Percentiles rank a stretch among this genome's conserved stretches.
phyloP scores from a whole-genome alignment of 345 rosid species.

The Salix suchowensis region DNA sequence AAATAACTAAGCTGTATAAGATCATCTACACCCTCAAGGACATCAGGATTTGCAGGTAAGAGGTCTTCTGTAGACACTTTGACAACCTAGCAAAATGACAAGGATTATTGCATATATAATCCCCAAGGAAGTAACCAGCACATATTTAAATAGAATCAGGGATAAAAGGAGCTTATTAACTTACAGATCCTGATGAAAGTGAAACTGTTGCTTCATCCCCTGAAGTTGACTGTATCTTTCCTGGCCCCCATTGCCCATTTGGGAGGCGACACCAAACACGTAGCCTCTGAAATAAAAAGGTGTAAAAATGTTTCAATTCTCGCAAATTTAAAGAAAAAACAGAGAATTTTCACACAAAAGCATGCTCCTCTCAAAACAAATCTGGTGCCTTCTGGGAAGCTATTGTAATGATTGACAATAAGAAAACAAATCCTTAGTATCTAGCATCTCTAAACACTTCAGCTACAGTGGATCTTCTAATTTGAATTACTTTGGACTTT shows the following conservation, averaged over 20 bases:
- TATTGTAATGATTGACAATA: not conserved
- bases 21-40: constrained; percentile 80
- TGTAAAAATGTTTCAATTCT: not conserved
- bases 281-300: constrained; percentile 53
- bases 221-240: constrained; percentile 65
- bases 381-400: not conserved
- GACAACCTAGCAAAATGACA: constrained; percentile 48
- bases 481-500: not conserved
- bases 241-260: constrained; percentile 67
- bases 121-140: constrained; percentile 14
- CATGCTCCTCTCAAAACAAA: not conserved
- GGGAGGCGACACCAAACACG: constrained; percentile 70
- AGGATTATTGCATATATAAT: constrained; percentile 24
- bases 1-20: constrained; percentile 89
- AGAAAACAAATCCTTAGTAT: not conserved
- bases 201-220: constrained; percentile 62
- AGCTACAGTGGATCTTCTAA: not conserved
- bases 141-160: constrained; percentile 3
- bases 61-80: constrained; percentile 66
- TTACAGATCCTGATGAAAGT: constrained; percentile 64
- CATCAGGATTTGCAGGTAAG: constrained; percentile 91
- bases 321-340: not conserved
- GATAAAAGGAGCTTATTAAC: constrained; percentile 16
- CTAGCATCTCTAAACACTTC: not conserved
- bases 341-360: not conserved